These are phyloP conservation scores for Nakazawaea ishiwadae DNA, from an alignment of 805 yeast species.

Conservation along the genomic window DNA sequence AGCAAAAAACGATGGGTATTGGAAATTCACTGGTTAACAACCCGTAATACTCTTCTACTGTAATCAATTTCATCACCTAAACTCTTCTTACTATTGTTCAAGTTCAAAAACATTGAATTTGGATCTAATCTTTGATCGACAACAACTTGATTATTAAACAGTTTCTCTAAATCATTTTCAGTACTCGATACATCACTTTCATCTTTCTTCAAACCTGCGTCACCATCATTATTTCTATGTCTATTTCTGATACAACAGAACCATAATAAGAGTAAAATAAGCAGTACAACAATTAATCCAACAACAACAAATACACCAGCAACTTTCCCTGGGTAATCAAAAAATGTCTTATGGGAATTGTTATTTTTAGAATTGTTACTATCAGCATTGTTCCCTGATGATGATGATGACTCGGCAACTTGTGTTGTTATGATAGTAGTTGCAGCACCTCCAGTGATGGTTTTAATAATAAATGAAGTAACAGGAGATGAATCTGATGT, in stretches of 20 bases:
- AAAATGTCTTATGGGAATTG: conserved; percentile 39
- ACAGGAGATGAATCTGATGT: conserved; percentile 16
- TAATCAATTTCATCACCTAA: conserved; percentile 56
- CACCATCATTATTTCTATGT: conserved; percentile 18
- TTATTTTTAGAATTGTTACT: neutral
- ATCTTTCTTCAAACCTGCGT: conserved; percentile 15
- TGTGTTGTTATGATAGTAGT: conserved; percentile 22
- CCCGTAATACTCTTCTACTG: conserved; percentile 49
- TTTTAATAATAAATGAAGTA: conserved; percentile 15
- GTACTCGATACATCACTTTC: conserved; percentile 13
- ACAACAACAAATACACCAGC: conserved; percentile 84
- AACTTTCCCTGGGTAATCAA: conserved; percentile 67
- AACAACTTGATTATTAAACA: conserved; percentile 19
- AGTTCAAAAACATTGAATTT: conserved; percentile 41
- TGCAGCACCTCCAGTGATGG: conserved; percentile 18
- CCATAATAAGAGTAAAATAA: conserved; percentile 40
- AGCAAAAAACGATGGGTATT: neutral
- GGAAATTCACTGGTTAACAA: conserved; percentile 33
- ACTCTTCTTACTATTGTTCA: conserved; percentile 37
- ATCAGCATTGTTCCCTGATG: neutral
- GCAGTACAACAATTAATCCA: conserved; percentile 52
- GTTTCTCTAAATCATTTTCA: conserved; percentile 15
- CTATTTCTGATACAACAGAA: conserved; percentile 19
- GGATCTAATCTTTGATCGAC: conserved; percentile 67
- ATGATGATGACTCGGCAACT: conserved; percentile 14